phyloP scores from a whole-genome alignment of 192 early-diverging fungal genomes.

The Gaertneriomyces semiglobifer region DNA sequence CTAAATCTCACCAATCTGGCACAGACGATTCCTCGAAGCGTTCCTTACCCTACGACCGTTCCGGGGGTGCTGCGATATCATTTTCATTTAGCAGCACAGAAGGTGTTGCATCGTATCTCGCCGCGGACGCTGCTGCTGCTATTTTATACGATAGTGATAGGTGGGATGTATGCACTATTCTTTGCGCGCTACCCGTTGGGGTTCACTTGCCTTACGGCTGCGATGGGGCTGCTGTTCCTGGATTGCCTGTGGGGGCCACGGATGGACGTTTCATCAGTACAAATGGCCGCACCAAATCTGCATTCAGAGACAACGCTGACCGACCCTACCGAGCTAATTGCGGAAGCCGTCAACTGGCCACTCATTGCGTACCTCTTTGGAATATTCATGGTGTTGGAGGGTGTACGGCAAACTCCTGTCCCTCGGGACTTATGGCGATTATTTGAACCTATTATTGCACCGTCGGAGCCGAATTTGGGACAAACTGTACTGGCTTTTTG shows the following conservation, averaged over 20 bases:
- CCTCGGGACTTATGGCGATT: constrained; percentile 1
- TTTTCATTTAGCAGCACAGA: not conserved
- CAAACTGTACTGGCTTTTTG: not conserved
- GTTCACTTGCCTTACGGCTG: not conserved
- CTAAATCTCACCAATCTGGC: constrained; percentile 7
- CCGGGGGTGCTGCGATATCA: constrained; percentile 3
- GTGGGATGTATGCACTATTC: constrained; percentile 5
- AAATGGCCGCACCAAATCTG: not conserved
- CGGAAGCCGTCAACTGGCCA: constrained; percentile 12
- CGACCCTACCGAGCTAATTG: constrained; percentile 8
- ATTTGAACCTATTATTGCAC: not conserved
- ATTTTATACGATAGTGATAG: not conserved
- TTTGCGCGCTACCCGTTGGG: not conserved
- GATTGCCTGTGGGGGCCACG: not conserved
- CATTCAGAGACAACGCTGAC: not conserved
- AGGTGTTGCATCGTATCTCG: not conserved
- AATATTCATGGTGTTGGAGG: constrained; percentile 15
- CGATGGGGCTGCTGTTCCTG: not conserved
- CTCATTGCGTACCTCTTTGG: constrained; percentile 13
- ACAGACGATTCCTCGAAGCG: not conserved
- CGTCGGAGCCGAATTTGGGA: not conserved
- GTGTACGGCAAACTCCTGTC: constrained; percentile 8
- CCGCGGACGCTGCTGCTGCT: not conserved
- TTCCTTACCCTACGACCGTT: constrained; percentile 14
- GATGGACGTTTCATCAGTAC: too few relatives aligned